Percentiles rank a stretch among this genome's conserved stretches.
Conservation (phyloP, 73 alveolate genomes). For the Paramecium pentaurelia region DNA sequence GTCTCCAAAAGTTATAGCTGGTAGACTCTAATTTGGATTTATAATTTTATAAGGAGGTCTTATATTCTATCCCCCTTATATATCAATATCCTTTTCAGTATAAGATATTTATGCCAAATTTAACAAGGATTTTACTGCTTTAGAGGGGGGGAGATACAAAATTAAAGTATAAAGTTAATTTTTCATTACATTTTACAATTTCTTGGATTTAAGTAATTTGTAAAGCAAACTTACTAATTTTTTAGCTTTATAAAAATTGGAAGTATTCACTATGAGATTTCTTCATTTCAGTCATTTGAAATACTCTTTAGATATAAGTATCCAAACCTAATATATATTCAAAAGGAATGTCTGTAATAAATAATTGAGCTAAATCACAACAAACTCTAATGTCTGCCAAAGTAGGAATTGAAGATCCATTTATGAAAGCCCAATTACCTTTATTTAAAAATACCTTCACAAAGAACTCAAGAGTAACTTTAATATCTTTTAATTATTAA, state of each 20-base stretch:
- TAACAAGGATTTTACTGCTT: background rate
- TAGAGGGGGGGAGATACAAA: background rate
- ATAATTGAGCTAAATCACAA: background rate
- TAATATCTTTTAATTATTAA: background rate
- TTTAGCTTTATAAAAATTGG: background rate
- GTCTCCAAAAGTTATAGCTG: conserved; percentile 32
- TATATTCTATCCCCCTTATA: background rate
- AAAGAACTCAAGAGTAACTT: background rate
- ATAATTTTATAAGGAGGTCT: background rate
- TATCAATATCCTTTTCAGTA: background rate
- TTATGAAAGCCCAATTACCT: background rate
- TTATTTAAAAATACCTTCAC: background rate
- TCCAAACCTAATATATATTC: background rate
- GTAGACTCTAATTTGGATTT: conserved; percentile 48
- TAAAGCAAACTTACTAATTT: background rate
- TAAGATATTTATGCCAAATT: background rate
- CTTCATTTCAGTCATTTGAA: background rate
- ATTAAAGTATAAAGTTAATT: background rate
- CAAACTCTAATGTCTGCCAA: background rate
- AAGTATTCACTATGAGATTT: background rate
- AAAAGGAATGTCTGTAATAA: background rate
- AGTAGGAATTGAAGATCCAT: background rate
- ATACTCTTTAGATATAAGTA: background rate
- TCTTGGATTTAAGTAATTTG: background rate
- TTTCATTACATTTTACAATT: background rate